These are phyloP conservation scores for Claviceps citrina DNA, from an alignment of 2,329 filamentous ascomycete species.

Conservation along the genomic window DNA sequence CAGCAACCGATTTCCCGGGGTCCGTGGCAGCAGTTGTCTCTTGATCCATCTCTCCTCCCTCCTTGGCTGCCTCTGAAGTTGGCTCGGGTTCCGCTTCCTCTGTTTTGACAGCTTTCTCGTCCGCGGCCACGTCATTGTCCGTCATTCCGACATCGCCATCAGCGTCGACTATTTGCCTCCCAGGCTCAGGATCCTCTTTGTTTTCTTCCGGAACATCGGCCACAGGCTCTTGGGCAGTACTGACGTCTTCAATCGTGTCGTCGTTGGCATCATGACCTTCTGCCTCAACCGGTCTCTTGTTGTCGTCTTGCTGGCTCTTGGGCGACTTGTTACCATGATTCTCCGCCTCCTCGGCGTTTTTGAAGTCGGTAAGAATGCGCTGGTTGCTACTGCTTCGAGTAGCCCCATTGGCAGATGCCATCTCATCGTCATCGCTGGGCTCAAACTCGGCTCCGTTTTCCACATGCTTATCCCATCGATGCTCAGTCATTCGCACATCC, in stretches of 20 bases:
- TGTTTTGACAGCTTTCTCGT: conserved; percentile 23
- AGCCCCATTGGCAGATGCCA: conserved; percentile 57
- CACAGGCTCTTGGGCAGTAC: conserved; percentile 14
- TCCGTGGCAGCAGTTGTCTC: conserved; percentile 11
- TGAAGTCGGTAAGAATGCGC: conserved; percentile 37
- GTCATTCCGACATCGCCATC: conserved; percentile 39
- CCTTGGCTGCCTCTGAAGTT: conserved; percentile 17
- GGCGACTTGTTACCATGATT: conserved; percentile 26
- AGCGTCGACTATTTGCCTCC: conserved; percentile 23
- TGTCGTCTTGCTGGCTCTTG: conserved; percentile 17
- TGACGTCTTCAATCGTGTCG: conserved; percentile 30
- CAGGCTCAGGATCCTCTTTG: conserved; percentile 7
- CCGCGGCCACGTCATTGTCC: conserved; percentile 18
- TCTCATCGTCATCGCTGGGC: conserved; percentile 80
- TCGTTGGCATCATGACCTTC: conserved; percentile 23
- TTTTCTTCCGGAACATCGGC: conserved; percentile 12
- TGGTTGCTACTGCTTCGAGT: conserved; percentile 34
- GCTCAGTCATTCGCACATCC: conserved; percentile 67
- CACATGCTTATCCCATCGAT: conserved; percentile 65
- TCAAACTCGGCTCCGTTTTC: conserved; percentile 68
- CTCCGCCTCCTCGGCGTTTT: conserved; percentile 24
- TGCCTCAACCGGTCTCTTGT: conserved; percentile 15
- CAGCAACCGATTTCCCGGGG: conserved; percentile 5
- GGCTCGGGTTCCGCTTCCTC: conserved; percentile 23
- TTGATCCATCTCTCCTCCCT: conserved; percentile 8